Evolutionary conservation across 192 early-diverging fungal species (phyloP), one percentile per base, ranked within the genome.

Genomic region (Coemansia umbellata): DNA sequence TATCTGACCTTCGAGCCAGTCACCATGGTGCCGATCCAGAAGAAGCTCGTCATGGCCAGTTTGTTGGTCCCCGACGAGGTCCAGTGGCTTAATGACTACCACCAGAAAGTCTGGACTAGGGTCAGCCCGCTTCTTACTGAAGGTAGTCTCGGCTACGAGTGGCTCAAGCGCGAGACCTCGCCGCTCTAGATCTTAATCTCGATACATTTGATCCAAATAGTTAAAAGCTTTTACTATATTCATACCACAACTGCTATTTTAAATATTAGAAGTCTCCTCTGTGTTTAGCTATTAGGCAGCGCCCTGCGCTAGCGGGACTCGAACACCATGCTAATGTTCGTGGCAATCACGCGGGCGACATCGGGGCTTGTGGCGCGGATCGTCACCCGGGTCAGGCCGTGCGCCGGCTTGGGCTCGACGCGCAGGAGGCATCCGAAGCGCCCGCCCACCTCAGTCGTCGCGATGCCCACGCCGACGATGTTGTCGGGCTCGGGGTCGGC

Each of bases 1-100:
- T 95, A 85, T 55, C 79, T 91, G 55, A 91, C 84, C 7, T 95
- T 97, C 76, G 96, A 99, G 69, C 85, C 90, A 41, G 87, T 95
- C 5, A 97, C 94, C 6, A 62, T 94, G 63, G 87, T 82, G 18
- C 96, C 94, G 27, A 88, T 97, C 50, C 88, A 93, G 61, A 82
- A 83, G 47, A 90, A 90, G 66, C 71, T 97, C 45, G 85, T 97
- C 33, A 83, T 89, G 28, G 57, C 63, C 13, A 58, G 69, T 8
- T 66, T 99, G 33, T 66, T 99, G 37, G 80, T 81, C 18, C 65
- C 69, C n/a, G 73, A 70, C 31, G 96, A 99, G 71, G 65, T 69
- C 13, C 64, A 85, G 47, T 99, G 94, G 94, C 62, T 99, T 31
- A 91, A 99, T 69, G 59, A 52, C 17, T 99, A 95, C 76, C 87